These are phyloP conservation scores for Oryza coarctata DNA, from an alignment of 176 grass and related monocot species.

Conservation along the genomic window DNA sequence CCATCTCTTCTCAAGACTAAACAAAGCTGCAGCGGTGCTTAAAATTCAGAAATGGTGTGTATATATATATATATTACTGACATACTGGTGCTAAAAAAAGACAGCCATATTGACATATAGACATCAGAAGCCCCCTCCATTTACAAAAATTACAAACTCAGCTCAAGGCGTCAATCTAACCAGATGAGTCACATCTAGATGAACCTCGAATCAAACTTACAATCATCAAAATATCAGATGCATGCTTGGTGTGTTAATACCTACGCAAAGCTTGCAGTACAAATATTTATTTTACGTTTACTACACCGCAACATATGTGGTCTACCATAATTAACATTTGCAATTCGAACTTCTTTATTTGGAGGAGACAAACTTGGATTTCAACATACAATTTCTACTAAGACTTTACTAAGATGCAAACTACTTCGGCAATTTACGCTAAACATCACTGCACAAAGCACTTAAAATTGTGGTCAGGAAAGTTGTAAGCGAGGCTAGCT, in stretches of 20 bases:
- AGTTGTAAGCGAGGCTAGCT: background rate
- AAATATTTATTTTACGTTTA: background rate
- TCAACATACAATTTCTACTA: background rate
- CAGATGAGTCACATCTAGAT: background rate
- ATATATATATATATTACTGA: background rate
- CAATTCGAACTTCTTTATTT: background rate
- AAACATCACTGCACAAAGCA: background rate
- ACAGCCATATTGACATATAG: background rate
- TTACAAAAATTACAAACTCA: background rate
- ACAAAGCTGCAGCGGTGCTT: background rate
- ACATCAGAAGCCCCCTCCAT: background rate
- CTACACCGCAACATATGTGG: background rate
- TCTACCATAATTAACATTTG: background rate
- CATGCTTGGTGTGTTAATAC: background rate
- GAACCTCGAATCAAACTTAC: background rate
- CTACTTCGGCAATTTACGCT: background rate
- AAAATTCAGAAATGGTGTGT: background rate
- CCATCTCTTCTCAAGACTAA: slow-evolving; percentile 36
- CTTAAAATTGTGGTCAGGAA: background rate
- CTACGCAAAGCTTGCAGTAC: background rate
- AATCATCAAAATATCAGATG: background rate
- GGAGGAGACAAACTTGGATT: background rate
- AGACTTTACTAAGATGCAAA: background rate
- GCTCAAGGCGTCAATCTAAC: background rate
- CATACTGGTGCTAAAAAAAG: background rate